phyloP scores from a whole-genome alignment of 768 basidiomycete species.

The Russula lepida region DNA sequence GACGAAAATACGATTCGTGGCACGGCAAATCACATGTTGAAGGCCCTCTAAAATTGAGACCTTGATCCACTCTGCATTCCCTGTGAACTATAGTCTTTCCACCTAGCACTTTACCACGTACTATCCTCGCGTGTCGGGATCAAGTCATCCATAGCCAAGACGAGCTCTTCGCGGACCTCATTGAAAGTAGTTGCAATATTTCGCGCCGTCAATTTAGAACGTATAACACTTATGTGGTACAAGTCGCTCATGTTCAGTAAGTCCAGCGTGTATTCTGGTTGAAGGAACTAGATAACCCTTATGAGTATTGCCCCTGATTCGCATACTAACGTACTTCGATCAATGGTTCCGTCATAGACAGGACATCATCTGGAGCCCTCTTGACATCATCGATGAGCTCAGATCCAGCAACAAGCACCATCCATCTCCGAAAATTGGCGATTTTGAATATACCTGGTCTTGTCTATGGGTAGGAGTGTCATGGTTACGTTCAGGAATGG shows the following conservation, averaged over 20 bases:
- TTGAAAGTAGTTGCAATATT: not conserved
- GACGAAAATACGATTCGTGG: constrained; percentile 19
- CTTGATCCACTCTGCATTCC: constrained; percentile 31
- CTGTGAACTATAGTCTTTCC: not conserved
- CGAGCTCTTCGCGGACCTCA: not conserved
- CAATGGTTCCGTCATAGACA: not conserved
- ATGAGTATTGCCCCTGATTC: not conserved
- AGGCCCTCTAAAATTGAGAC: constrained; percentile 22
- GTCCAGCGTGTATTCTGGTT: not conserved
- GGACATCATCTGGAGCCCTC: not conserved
- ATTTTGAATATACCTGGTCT: not conserved
- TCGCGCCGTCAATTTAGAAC: not conserved
- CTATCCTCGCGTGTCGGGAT: not conserved
- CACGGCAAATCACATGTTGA: constrained; percentile 11
- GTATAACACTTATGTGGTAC: not conserved
- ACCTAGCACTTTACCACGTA: not conserved
- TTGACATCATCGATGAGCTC: not conserved
- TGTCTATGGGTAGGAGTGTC: not conserved
- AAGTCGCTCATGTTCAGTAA: not conserved
- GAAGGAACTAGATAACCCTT: not conserved
- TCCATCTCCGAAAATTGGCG: not conserved
- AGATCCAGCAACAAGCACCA: not conserved
- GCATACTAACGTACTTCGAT: not conserved
- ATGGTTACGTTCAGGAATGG: not conserved
- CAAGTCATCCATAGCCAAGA: not conserved